Evolutionary conservation across 192 early-diverging fungal genomes (phyloP).

Genomic region (Coemansia sp.): DNA sequence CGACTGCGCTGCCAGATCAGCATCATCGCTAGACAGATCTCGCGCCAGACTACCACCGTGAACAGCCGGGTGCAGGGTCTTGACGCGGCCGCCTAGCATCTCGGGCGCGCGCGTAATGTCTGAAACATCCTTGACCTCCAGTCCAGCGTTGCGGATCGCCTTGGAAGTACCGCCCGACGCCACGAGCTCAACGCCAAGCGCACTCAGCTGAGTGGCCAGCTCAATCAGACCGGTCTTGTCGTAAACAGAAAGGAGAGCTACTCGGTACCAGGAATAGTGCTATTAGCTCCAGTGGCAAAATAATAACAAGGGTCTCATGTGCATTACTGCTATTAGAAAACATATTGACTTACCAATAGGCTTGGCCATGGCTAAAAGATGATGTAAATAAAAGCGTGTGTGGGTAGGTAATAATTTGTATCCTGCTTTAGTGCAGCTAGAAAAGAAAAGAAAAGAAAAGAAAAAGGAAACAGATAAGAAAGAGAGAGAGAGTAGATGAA

Average conservation of each 20-base stretch:
- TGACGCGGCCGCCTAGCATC: conserved; percentile 98
- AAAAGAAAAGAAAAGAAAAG: not conserved
- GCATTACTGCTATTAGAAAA: too few species aligned
- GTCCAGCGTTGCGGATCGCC: conserved; percentile 80
- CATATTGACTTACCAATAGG: conserved; percentile 33
- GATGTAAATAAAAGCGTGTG: too few species aligned
- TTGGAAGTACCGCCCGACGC: conserved; percentile 96
- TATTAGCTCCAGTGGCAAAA: too few species aligned
- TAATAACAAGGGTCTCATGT: too few species aligned
- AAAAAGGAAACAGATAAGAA: not conserved
- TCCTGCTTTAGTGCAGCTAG: not conserved
- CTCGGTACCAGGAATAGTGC: not conserved
- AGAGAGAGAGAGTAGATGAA: not conserved
- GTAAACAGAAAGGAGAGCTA: conserved; percentile 90
- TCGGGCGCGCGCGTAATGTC: conserved; percentile 98
- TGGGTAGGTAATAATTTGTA: not conserved
- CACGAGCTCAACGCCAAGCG: conserved; percentile 74
- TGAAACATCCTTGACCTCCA: conserved; percentile 92
- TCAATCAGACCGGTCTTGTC: conserved; percentile 95
- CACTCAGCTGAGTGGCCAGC: conserved; percentile 77
- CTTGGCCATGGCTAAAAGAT: conserved; percentile 23
- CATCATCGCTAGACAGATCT: conserved; percentile 74
- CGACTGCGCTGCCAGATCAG: conserved; percentile 82
- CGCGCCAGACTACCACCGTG: conserved; percentile 97
- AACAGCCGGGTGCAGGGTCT: conserved; percentile 98